Evolutionary conservation across 331 rosid genomes (phyloP).

Genomic region (Erythrophleum ivorense): DNA sequence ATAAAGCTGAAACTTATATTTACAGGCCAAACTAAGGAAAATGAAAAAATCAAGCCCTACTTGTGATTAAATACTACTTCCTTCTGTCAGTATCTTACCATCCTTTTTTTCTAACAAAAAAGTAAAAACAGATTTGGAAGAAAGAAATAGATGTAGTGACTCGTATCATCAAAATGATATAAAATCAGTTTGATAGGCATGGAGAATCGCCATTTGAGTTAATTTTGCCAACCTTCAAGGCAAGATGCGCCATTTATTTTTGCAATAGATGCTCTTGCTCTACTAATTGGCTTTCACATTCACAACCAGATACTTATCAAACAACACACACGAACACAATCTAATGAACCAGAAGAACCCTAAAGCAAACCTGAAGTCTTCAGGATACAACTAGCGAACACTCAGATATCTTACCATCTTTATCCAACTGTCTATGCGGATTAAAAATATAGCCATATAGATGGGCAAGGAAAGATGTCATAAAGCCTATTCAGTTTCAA

Average conservation of each 20-base stretch:
- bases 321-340: not conserved
- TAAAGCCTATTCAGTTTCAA: not conserved
- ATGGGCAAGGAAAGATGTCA: not conserved
- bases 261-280: constrained; percentile 72
- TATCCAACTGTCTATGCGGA: not conserved
- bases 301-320: too few relatives aligned
- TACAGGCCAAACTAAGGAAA: not conserved
- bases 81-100: not conserved
- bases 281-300: constrained; percentile 70
- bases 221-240: constrained; percentile 88
- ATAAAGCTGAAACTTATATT: not conserved
- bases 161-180: constrained; percentile 69
- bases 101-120: too few relatives aligned
- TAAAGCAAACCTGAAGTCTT: not conserved
- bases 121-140: too few relatives aligned
- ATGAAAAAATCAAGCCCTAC: not conserved
- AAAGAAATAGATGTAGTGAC: constrained; percentile 59
- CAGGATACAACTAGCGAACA: not conserved
- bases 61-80: not conserved
- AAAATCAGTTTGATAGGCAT: constrained; percentile 73
- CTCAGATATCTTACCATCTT: not conserved
- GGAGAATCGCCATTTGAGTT: constrained; percentile 65
- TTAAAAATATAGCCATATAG: not conserved
- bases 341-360: not conserved
- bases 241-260: constrained; percentile 59